Conservation (phyloP, 352 stramenopile species). For the Phytophthora pluvialis region DNA sequence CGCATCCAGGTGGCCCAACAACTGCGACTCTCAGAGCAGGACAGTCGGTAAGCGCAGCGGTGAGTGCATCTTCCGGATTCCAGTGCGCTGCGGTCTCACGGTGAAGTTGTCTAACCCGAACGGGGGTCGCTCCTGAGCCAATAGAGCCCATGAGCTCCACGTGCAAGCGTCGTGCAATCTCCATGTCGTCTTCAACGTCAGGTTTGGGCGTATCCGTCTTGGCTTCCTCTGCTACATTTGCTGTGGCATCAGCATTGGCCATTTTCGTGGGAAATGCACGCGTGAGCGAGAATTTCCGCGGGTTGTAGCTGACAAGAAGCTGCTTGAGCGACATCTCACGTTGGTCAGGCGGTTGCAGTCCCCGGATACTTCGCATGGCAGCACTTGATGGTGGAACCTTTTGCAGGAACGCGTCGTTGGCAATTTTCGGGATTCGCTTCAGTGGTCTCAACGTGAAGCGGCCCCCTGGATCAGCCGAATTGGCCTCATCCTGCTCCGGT, state of each 20-base stretch:
- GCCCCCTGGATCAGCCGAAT: constrained; percentile 13
- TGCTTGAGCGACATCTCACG: constrained; percentile 79
- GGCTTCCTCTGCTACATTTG: constrained; percentile 9
- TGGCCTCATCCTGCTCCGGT: constrained; percentile 26
- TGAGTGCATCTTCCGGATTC: constrained; percentile 50
- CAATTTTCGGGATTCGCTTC: constrained; percentile 59
- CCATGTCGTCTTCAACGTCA: constrained; percentile 20
- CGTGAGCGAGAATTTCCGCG: constrained; percentile 72
- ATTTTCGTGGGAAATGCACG: constrained; percentile 55
- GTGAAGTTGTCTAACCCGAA: constrained; percentile 26
- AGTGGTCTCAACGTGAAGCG: constrained; percentile 42
- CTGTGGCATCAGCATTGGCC: background rate
- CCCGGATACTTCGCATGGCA: constrained; percentile 51
- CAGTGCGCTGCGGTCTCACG: constrained; percentile 35
- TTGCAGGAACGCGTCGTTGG: constrained; percentile 56
- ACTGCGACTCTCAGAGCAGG: constrained; percentile 57
- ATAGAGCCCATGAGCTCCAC: constrained; percentile 28
- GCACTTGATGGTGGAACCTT: constrained; percentile 55
- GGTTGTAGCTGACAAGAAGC: constrained; percentile 74
- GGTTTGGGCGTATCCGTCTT: constrained; percentile 3
- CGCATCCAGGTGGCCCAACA: constrained; percentile 59
- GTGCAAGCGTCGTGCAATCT: constrained; percentile 24
- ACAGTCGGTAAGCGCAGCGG: constrained; percentile 45
- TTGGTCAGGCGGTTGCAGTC: constrained; percentile 52
- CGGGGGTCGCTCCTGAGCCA: constrained; percentile 28